Conservation (phyloP, 1,284 basidiomycete genomes). For the Tremellales sp. region DNA sequence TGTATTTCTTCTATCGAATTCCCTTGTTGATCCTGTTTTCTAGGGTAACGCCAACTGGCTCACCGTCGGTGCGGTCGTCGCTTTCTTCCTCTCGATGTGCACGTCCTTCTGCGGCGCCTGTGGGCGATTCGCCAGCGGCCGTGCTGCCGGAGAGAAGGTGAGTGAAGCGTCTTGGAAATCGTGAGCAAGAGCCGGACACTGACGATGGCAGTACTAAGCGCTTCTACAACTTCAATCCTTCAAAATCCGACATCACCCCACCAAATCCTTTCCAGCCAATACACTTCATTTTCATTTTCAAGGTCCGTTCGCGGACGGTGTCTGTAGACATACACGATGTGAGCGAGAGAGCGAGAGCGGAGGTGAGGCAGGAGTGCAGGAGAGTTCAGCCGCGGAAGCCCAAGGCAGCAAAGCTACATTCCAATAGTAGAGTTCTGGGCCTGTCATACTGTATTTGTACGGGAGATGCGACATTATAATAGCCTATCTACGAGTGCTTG, state of each 20-base stretch:
- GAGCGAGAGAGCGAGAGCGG: no score
- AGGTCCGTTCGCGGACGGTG: no score
- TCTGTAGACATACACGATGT: no score
- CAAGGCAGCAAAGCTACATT: no score
- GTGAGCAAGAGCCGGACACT: background rate
- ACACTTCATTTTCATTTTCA: no score
- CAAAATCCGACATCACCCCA: background rate
- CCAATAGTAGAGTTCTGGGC: no score
- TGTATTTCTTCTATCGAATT: background rate
- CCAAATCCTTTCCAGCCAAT: no score
- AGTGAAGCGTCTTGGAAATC: background rate
- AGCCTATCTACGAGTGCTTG: no score
- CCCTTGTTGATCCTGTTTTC: background rate
- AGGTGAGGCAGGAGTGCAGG: no score
- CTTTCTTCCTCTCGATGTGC: slow-evolving; percentile 64
- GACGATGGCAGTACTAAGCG: slow-evolving; percentile 8
- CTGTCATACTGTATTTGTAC: no score
- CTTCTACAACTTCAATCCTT: background rate
- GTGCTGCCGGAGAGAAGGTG: slow-evolving; percentile 47
- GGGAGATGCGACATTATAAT: no score
- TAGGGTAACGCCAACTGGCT: slow-evolving; percentile 54
- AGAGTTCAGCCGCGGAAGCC: no score
- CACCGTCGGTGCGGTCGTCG: slow-evolving; percentile 64
- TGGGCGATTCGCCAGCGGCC: slow-evolving; percentile 54
- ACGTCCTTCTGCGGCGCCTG: slow-evolving; percentile 63